phyloP scores from a whole-genome alignment of 495 filamentous ascomycete genomes.

The Podospora pseudocomata region DNA sequence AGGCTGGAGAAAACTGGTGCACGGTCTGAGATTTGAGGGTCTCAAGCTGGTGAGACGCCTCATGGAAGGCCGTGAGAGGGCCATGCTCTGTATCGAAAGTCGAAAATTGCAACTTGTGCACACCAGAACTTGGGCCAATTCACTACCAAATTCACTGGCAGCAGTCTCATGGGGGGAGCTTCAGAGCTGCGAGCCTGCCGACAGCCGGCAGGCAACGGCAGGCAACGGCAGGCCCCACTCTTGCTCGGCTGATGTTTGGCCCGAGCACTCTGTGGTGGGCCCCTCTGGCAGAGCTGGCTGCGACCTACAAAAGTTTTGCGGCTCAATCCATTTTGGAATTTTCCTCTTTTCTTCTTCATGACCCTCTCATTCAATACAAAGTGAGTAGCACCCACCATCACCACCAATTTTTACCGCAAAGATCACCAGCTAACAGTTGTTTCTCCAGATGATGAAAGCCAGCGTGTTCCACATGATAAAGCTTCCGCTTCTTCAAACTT shows the following conservation, averaged over 20 bases:
- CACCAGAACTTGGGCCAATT: not conserved
- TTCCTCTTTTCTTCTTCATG: constrained; percentile 55
- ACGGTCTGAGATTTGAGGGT: constrained; percentile 2
- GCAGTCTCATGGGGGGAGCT: not conserved
- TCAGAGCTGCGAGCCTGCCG: constrained; percentile 2
- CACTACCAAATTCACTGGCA: not conserved
- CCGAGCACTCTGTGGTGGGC: constrained; percentile 7
- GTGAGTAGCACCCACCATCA: constrained; percentile 54
- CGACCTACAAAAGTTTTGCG: constrained; percentile 22
- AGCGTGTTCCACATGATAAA: constrained; percentile 10
- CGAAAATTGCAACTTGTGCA: not conserved
- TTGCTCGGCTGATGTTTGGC: constrained; percentile 22
- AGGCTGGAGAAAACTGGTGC: not conserved
- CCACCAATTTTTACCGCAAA: not conserved
- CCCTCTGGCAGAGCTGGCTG: not conserved
- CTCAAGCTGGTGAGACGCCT: constrained; percentile 22
- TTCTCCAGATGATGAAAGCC: constrained; percentile 64
- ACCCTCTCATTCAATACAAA: constrained; percentile 94
- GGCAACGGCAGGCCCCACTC: not conserved
- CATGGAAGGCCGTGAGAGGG: constrained; percentile 22
- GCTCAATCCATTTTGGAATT: constrained; percentile 19
- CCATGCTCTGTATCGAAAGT: constrained; percentile 19
- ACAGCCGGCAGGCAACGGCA: not conserved
- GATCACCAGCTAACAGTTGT: not conserved
- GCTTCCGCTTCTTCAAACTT: constrained; percentile 62